Conservation (phyloP, 208 protist species). For the Leishmania gerbilli region DNA sequence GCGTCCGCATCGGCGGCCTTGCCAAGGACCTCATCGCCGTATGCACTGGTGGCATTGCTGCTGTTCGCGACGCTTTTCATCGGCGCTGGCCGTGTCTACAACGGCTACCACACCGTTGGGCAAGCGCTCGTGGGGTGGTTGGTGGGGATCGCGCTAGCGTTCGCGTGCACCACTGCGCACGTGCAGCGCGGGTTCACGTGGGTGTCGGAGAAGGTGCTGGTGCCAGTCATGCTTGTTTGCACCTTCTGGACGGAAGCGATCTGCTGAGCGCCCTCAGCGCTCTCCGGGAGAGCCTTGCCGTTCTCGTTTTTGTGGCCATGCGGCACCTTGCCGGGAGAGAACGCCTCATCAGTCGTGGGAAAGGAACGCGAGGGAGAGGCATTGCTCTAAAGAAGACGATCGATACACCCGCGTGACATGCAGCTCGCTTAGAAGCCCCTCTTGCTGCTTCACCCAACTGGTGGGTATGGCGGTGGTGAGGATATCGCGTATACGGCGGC, state of each 20-base stretch:
- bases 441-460: neutral
- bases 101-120: conserved; percentile 63
- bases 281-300: neutral
- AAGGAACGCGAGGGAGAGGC: neutral
- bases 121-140: conserved; percentile 63
- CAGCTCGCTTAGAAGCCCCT: neutral
- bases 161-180: conserved; percentile 31
- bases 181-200: conserved; percentile 36
- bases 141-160: conserved; percentile 42
- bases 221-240: conserved; percentile 62
- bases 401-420: neutral
- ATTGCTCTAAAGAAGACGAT: neutral
- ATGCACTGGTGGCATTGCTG: conserved; percentile 29
- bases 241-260: conserved; percentile 57
- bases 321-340: neutral
- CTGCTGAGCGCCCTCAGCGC: conserved; percentile 8
- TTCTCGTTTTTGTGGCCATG: neutral
- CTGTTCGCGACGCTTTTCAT: conserved; percentile 44
- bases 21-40: neutral
- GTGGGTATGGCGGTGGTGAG: neutral
- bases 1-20: neutral
- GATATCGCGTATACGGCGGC: neutral
- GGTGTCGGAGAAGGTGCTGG: conserved; percentile 26
- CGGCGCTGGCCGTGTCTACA: conserved; percentile 68
- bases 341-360: neutral